These are phyloP conservation scores for Ajuga chamaepitys DNA, from an alignment of 257 asterid species.

Conservation along the genomic window DNA sequence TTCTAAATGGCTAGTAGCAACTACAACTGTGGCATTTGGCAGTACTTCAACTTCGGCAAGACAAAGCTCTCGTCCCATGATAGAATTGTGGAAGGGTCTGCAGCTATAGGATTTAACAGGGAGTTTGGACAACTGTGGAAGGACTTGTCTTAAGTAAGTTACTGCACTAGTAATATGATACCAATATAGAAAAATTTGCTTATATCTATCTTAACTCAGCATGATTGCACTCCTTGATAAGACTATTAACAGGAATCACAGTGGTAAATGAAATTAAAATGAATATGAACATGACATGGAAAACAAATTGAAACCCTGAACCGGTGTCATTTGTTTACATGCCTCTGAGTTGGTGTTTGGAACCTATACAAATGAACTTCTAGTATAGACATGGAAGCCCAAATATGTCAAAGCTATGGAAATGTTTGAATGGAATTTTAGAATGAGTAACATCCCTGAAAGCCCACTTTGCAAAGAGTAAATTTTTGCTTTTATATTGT, in stretches of 20 bases:
- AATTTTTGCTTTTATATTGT: background rate
- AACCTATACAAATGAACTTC: too few species aligned
- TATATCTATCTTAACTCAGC: too few species aligned
- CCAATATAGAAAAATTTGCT: background rate
- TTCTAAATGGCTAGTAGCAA: conserved; percentile 92
- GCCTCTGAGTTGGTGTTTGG: too few species aligned
- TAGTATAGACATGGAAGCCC: too few species aligned
- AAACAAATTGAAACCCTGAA: too few species aligned
- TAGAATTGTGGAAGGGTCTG: conserved; percentile 61
- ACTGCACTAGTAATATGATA: background rate
- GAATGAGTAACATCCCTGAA: background rate
- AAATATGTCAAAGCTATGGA: too few species aligned
- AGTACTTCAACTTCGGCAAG: conserved; percentile 53
- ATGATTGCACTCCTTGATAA: too few species aligned
- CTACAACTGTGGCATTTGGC: conserved; percentile 36
- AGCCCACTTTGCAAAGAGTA: background rate
- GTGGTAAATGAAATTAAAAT: too few species aligned
- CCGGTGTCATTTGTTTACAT: too few species aligned
- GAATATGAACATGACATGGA: background rate
- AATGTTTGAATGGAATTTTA: background rate
- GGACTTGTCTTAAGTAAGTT: background rate
- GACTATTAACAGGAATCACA: too few species aligned
- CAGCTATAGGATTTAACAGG: conserved; percentile 60
- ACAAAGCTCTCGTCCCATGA: conserved; percentile 78
- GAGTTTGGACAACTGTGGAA: conserved; percentile 63